These are phyloP conservation scores for Sechiopsis laciniata DNA, from an alignment of 306 rosid species.

Conservation along the genomic window DNA sequence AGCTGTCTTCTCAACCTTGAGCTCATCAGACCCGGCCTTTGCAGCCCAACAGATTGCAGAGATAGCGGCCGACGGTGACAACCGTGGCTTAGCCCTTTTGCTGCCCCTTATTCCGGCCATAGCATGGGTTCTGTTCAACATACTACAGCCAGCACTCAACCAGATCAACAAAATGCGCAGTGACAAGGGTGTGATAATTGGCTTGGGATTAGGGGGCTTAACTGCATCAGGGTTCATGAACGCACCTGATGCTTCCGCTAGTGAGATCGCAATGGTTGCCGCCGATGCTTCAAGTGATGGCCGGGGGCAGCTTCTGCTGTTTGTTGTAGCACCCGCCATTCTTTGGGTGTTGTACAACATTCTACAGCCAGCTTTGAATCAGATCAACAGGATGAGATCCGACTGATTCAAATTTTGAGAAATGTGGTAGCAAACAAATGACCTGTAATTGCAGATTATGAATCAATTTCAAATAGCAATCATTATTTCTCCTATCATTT, in stretches of 20 bases:
- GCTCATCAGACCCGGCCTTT: slow-evolving; percentile 53
- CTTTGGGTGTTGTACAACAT: slow-evolving; percentile 82
- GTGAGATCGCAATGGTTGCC: slow-evolving; percentile 48
- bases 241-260: slow-evolving; percentile 50
- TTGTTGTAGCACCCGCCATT: slow-evolving; percentile 79
- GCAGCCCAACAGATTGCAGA: slow-evolving; percentile 77
- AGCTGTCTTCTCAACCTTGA: slow-evolving; percentile 57
- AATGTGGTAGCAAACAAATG: slow-evolving; percentile 10
- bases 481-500: slow-evolving; percentile 7
- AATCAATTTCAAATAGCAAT: slow-evolving; percentile 7
- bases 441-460: slow-evolving; percentile 22
- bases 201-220: slow-evolving; percentile 67
- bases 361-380: slow-evolving; percentile 91
- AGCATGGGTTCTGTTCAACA: slow-evolving; percentile 89
- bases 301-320: slow-evolving; percentile 66
- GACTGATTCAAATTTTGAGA: slow-evolving; percentile 15
- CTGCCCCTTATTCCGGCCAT: slow-evolving; percentile 70
- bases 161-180: slow-evolving; percentile 70
- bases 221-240: slow-evolving; percentile 43
- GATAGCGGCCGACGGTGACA: slow-evolving; percentile 61
- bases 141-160: slow-evolving; percentile 89
- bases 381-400: slow-evolving; percentile 42
- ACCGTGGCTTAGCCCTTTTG: slow-evolving; percentile 69
- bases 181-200: slow-evolving; percentile 48
- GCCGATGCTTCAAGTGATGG: slow-evolving; percentile 56